Base-by-base conservation (phyloP, 2,329 filamentous ascomycete species). In the Calonectria pseudoturangicola region DNA sequence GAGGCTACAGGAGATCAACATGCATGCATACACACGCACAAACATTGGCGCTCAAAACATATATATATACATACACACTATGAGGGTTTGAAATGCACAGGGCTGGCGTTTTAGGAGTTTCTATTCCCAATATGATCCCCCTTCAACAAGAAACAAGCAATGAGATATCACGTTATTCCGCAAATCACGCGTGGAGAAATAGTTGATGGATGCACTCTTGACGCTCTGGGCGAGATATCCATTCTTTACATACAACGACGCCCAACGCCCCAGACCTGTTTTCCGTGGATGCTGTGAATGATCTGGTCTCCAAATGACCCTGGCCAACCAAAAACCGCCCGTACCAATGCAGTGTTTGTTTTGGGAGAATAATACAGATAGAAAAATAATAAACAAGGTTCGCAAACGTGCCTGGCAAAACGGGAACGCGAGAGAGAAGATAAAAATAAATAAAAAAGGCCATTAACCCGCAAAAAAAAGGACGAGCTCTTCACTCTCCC, bases 281-380 rank as follows among this genome's bases (percentile, higher is more conserved):
- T 79, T 77, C 77, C 78, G 68, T 77, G 72, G 75, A 80, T 80
- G 78, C 76, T 79, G 70, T 73, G 66, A 77, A 73, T 77, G 64
- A 73, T 78, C 75, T 76, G 78, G 78, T 75, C 73, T 75, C 78
- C 74, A 70, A 70, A 75, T 33, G 65, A 74, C 65, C 78, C 68
- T 79, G 79, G 74, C 75, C 74, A 79, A 79, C 73, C 73, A 75
- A 68, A 74, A 70, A 74, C 72, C 74, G 69, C 21, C 74, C 74
- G 72, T 76, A 54, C 76, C 75, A 78, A 80, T 80, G 78, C 76
- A 80, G 70, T 79, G 65, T 73, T 72, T 75, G 76, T 76, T 68
- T 74, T 67, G 36, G 27, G 72, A 77, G 66, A 74, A 79, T 78
- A 79, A 78, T 78, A 79, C 74, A 80, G 60, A 27, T 66, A 71